These are phyloP conservation scores for Acer yangbiense DNA, from an alignment of 345 rosid genomes.

Conservation along the genomic window DNA sequence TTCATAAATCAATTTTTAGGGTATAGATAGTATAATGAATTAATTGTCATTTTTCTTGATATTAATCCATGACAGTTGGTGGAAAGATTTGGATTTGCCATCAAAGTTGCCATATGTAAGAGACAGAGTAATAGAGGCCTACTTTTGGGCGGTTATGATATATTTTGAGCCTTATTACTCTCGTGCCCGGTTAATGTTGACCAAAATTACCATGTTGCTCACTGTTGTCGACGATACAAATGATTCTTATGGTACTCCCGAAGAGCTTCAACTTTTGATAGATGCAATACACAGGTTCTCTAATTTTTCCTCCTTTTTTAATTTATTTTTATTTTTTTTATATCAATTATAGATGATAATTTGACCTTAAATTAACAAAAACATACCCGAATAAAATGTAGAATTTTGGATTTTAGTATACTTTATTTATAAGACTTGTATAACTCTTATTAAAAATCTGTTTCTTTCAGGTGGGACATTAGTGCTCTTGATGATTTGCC, in stretches of 20 bases:
- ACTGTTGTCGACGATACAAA: neutral
- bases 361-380: too few relatives aligned
- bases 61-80: neutral
- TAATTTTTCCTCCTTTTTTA: neutral
- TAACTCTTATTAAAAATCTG: neutral
- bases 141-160: neutral
- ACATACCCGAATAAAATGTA: too few relatives aligned
- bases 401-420: too few relatives aligned
- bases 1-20: too few relatives aligned
- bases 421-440: too few relatives aligned
- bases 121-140: neutral
- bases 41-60: too few relatives aligned
- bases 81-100: neutral
- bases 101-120: slow-evolving; percentile 14
- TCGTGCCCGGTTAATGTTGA: neutral
- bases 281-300: neutral
- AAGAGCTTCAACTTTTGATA: neutral
- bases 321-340: too few relatives aligned
- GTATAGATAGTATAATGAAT: too few relatives aligned
- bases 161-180: neutral
- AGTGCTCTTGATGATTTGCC: slow-evolving; percentile 5
- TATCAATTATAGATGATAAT: too few relatives aligned
- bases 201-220: neutral
- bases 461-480: slow-evolving; percentile 8
- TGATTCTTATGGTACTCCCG: neutral